Conservation (phyloP, 257 asterid genomes). For the Ilex asprella region DNA sequence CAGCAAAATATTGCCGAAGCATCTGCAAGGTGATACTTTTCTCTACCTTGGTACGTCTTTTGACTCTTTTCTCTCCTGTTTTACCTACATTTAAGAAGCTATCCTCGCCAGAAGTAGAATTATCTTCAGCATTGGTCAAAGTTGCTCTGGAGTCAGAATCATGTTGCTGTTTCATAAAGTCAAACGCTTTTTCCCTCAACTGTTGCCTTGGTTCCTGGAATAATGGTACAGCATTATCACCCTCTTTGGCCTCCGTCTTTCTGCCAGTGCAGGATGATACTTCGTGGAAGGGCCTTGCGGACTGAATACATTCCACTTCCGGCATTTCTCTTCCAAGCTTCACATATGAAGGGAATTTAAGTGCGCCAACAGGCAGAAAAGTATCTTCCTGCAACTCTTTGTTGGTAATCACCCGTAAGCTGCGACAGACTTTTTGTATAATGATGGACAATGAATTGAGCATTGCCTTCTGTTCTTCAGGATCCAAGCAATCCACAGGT, state of each 20-base stretch:
- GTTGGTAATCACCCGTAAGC: conserved; percentile 62
- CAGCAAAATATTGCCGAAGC: conserved; percentile 85
- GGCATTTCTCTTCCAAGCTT: conserved; percentile 17
- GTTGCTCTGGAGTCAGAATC: conserved; percentile 33
- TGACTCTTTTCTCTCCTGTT: conserved; percentile 54
- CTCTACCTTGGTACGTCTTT: conserved; percentile 63
- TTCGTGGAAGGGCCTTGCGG: conserved; percentile 15
- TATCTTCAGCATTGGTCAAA: conserved; percentile 21
- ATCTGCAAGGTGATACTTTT: conserved; percentile 68
- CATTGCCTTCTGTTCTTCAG: conserved; percentile 58
- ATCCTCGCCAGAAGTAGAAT: conserved; percentile 38
- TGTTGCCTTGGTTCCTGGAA: conserved; percentile 17
- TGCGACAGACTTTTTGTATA: conserved; percentile 54
- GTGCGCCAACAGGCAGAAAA: conserved; percentile 14
- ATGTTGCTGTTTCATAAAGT: conserved; percentile 20
- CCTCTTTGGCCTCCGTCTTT: conserved; percentile 20
- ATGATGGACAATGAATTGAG: conserved; percentile 63
- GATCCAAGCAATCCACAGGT: conserved; percentile 49
- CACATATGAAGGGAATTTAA: conserved; percentile 10
- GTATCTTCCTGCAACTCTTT: conserved; percentile 62
- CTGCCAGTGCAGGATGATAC: conserved; percentile 13
- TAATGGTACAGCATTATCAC: conserved; percentile 20
- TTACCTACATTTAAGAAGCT: conserved; percentile 26
- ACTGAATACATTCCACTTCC: conserved; percentile 14
- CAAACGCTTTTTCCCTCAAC: conserved; percentile 16